Conservation (phyloP, 192 early-diverging fungal species). For the Umbelopsis ramanniana region DNA sequence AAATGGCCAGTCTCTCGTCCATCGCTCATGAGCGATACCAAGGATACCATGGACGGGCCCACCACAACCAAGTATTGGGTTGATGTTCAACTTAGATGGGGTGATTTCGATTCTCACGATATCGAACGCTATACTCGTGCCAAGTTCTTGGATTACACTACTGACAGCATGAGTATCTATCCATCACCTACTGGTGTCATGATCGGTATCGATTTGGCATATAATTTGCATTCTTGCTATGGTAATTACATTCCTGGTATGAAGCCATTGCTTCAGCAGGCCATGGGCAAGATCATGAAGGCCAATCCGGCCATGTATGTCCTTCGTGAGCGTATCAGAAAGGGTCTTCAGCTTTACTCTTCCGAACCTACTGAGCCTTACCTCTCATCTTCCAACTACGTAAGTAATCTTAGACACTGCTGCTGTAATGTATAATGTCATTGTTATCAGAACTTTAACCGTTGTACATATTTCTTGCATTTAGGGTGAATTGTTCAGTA, state of each 20-base stretch:
- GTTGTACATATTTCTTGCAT: background rate
- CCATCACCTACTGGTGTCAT: slow-evolving; percentile 98
- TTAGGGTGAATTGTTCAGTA: slow-evolving; percentile 90
- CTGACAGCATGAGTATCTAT: slow-evolving; percentile 98
- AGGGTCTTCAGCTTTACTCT: slow-evolving; percentile 97
- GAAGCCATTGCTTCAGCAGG: slow-evolving; percentile 97
- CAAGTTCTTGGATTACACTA: slow-evolving; percentile 98
- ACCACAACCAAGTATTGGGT: slow-evolving; percentile 98
- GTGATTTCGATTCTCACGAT: slow-evolving; percentile 99
- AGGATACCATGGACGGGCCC: slow-evolving; percentile 95
- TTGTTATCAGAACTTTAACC: background rate
- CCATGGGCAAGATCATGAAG: slow-evolving; percentile 99
- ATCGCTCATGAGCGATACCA: slow-evolving; percentile 88
- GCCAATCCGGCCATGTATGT: slow-evolving; percentile 98
- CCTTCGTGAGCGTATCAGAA: slow-evolving; percentile 96
- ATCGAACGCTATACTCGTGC: slow-evolving; percentile 98
- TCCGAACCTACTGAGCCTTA: slow-evolving; percentile 99
- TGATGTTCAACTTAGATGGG: slow-evolving; percentile 98
- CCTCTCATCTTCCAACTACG: slow-evolving; percentile 90
- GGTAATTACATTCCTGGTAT: slow-evolving; percentile 99
- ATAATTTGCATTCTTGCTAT: slow-evolving; percentile 92
- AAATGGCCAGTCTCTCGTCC: slow-evolving; percentile 99
- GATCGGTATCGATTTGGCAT: slow-evolving; percentile 97
- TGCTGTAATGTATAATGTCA: too few species aligned
- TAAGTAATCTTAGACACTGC: background rate